Base-by-base conservation (phyloP, 495 filamentous ascomycete species). In the Polyplosphaeria fusca region DNA sequence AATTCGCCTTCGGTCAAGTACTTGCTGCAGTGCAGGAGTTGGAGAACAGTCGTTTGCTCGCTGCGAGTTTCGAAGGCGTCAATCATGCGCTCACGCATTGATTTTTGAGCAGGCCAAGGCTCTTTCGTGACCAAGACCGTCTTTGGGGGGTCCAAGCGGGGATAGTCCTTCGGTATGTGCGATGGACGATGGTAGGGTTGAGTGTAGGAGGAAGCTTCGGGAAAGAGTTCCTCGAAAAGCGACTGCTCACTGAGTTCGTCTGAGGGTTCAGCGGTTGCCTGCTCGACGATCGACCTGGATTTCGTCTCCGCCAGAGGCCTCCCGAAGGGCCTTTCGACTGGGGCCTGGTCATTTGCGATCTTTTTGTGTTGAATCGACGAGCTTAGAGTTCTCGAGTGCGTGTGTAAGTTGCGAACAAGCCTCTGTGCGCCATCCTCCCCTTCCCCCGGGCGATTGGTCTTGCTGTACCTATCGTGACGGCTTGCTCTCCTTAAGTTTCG, bases 1-100 rank as follows among this genome's bases (percentile, higher is more conserved):
- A 88, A 88, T 68, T 88, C 85, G 58, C 75, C 76, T 69, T 82
- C 80, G 4, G 72, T 63, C 37, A 88, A 74, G 11, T 75, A 74
- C 45, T 73, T 77, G 64, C 77, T 78, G 26, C 74, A 74, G n/a
- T 72, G 69, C 27, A 65, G 68, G 39, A 86, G 66, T 14, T 79
- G 68, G 18, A 86, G 71, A 22, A 82, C 68, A 24, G 70, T 63
- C 30, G 66, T 55, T 45, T 68, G 23, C 43, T 58, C 50, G 22
- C 30, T 37, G 27, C 55, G 20, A n/a, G 12, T 23, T 32, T 49
- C 23, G 24, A 58, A 58, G 11, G 42, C 30, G n/a, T 61, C 48
- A 4, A 53, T 51, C 14, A 63, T 37, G 19, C 46, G 41, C 27
- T 62, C 38, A 9, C 46, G 52, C n/a, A 4, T 27, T 16, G 52